Evolutionary conservation across 2,329 filamentous ascomycete species (phyloP).

Genomic region (Pestalotiopsis sp.): DNA sequence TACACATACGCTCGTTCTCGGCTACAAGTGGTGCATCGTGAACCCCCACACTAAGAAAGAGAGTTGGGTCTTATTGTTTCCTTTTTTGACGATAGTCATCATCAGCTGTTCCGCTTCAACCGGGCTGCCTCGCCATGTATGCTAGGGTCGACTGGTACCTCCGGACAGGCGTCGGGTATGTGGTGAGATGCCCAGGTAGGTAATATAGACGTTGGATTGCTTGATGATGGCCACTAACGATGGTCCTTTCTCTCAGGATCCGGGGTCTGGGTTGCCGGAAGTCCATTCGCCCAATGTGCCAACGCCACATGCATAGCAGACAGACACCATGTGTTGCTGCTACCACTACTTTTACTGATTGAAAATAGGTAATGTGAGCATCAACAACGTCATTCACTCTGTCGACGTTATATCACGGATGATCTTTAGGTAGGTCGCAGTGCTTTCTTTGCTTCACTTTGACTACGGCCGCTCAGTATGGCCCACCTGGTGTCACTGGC

Average conservation of each 20-base stretch:
- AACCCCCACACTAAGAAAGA: constrained; percentile 6
- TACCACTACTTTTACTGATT: too few species aligned
- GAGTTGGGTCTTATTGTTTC: constrained; percentile 4
- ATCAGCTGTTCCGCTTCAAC: constrained; percentile 4
- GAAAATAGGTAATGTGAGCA: background rate
- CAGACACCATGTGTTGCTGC: too few species aligned
- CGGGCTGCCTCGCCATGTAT: background rate
- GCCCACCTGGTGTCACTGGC: background rate
- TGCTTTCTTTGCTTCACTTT: background rate
- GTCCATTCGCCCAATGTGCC: too few species aligned
- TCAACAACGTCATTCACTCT: background rate
- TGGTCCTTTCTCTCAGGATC: too few species aligned
- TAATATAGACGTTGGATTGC: background rate
- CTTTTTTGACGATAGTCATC: constrained; percentile 2
- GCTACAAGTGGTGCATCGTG: background rate
- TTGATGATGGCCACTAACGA: too few species aligned
- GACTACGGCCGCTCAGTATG: background rate
- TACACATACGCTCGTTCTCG: background rate
- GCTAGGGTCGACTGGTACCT: background rate
- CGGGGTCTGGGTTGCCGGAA: too few species aligned
- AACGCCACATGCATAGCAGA: too few species aligned
- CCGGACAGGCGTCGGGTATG: background rate
- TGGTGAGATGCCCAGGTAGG: background rate
- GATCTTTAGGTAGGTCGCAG: background rate
- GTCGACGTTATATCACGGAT: background rate